Evolutionary conservation across 2,329 filamentous ascomycete genomes (phyloP), one percentile per base, ranked within the genome.

Genomic region (Didymella glomerata): DNA sequence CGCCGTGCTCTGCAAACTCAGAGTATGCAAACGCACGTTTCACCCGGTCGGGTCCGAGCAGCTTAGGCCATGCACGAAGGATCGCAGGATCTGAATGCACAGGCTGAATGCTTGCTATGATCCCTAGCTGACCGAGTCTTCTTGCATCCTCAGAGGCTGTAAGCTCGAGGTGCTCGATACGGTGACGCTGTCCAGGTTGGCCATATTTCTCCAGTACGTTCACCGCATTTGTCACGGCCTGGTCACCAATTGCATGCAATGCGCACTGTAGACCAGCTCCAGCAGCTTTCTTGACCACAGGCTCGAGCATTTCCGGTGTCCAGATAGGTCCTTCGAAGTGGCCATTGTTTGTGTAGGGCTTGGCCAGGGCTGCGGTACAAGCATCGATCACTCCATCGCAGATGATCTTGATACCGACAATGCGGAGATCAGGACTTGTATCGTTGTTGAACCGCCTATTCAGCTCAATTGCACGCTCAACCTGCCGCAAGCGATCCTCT

Each of bases 31-130:
- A 90, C 0, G 86, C 86, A 14, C 86, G 79, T 49, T 78, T 79
- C 75, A 86, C 85, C 1, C 86, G 79, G 16, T 81, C 75, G 1
- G 73, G 67, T 1, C 85, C 86, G 4, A 90, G 75, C 16, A 89
- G 79, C 8, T 78, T 75, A 0, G 85, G 85, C 85, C 87, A 90
- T 0, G 85, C 86, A 27, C 82, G 78, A 3, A 89, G 76, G 54
- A 88, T 86, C 0, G 86, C 84, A 0, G 88, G 87, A 71, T 97
- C 93, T 66, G 93, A 91, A 76, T 93, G 96, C 79, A 96, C 96
- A 22, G 93, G 95, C 80, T 97, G 92, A 65, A 97, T 96, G 56
- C 91, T 91, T 60, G 96, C 93, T 55, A 92, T 97, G 74, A 90
- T 88, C 48, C 86, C 85, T 4, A 87, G 76, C 24, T 77, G 68